Evolutionary conservation across 2,329 filamentous ascomycete species (phyloP).

Genomic region (Colletotrichum navitas): DNA sequence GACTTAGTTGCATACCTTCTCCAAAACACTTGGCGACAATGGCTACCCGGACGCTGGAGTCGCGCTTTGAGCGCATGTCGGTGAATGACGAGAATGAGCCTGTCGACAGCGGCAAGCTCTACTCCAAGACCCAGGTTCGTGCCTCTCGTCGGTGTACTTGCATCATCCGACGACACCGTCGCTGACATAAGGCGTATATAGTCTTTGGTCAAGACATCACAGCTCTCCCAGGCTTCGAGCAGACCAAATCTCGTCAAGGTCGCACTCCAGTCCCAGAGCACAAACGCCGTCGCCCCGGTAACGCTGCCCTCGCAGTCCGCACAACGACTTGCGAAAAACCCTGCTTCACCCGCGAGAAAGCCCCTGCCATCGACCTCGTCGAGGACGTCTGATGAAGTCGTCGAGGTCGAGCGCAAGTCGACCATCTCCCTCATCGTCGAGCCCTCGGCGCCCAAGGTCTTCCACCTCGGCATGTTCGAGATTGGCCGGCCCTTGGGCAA

Average conservation of each 20-base stretch:
- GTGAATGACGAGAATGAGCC: conserved; percentile 89
- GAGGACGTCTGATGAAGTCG: conserved; percentile 63
- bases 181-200: conserved; percentile 54
- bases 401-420: conserved; percentile 63
- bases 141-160: not conserved
- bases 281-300: conserved; percentile 74
- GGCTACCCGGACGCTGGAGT: conserved; percentile 84
- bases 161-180: conserved; percentile 30
- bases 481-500: conserved; percentile 89
- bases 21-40: conserved; percentile 55
- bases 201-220: conserved; percentile 53
- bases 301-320: conserved; percentile 76
- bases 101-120: conserved; percentile 64
- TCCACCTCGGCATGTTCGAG: conserved; percentile 94
- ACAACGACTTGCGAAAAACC: conserved; percentile 62
- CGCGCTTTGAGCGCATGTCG: conserved; percentile 89
- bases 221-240: conserved; percentile 66
- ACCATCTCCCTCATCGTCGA: conserved; percentile 66
- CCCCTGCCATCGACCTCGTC: conserved; percentile 57
- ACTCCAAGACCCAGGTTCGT: conserved; percentile 83
- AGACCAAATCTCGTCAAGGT: conserved; percentile 89
- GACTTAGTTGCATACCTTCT: conserved; percentile 27
- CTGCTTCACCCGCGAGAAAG: conserved; percentile 67
- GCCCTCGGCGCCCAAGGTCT: conserved; percentile 70
- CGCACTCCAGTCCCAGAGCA: conserved; percentile 82